Evolutionary conservation across 768 basidiomycete species (phyloP).

Genomic region (Mycena albidolilacea): DNA sequence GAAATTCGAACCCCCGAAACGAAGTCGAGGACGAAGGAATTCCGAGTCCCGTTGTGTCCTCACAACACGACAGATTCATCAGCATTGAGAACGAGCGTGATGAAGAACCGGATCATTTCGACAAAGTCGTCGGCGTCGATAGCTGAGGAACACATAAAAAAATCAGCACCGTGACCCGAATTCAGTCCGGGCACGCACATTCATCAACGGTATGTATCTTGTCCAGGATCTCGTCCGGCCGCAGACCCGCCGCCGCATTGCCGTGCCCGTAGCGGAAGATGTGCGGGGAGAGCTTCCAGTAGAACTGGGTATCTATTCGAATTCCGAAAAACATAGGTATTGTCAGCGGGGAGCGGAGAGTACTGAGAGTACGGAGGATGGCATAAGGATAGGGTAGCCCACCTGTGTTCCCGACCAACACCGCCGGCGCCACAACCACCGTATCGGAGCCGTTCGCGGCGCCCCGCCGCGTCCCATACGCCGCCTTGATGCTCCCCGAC

Average conservation of each 20-base stretch:
- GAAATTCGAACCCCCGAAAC: no score
- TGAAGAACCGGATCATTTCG: slow-evolving; percentile 78
- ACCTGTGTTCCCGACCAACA: slow-evolving; percentile 56
- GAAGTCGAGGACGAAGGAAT: background rate
- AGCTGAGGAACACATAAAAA: slow-evolving; percentile 50
- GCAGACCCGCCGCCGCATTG: slow-evolving; percentile 41
- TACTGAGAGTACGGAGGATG: background rate
- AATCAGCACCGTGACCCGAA: slow-evolving; percentile 25
- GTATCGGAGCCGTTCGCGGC: slow-evolving; percentile 29
- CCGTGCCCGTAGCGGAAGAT: slow-evolving; percentile 78
- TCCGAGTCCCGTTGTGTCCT: background rate
- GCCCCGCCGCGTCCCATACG: slow-evolving; percentile 51
- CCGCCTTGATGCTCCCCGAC: slow-evolving; percentile 60
- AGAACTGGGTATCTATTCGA: slow-evolving; percentile 66
- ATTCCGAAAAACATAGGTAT: background rate
- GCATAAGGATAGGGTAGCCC: slow-evolving; percentile 25
- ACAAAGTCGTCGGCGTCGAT: slow-evolving; percentile 66
- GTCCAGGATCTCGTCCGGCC: slow-evolving; percentile 45
- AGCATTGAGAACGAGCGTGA: slow-evolving; percentile 74
- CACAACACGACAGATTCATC: slow-evolving; percentile 63
- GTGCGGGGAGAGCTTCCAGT: slow-evolving; percentile 68
- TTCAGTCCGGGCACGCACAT: slow-evolving; percentile 55
- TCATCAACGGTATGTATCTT: slow-evolving; percentile 83
- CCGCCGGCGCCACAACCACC: slow-evolving; percentile 48
- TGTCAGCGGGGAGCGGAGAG: no score